phyloP scores from a whole-genome alignment of 352 stramenopile species.

The Chrysophaeum taylorii region DNA sequence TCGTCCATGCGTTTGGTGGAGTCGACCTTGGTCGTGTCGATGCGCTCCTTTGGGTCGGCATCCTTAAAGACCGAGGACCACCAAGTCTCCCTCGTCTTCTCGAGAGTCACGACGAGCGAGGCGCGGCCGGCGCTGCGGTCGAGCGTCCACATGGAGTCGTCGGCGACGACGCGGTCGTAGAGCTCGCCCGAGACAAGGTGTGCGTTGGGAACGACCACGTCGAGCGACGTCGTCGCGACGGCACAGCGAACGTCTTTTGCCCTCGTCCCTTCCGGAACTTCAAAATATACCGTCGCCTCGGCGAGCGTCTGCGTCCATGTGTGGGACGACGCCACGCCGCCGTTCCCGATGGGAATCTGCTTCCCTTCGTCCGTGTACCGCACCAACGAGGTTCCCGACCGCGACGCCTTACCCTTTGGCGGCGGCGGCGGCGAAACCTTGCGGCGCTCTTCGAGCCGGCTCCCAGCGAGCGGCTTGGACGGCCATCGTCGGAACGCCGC shows the following conservation, averaged over 20 bases:
- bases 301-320: constrained; percentile 67
- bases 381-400: constrained; percentile 26
- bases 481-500: constrained; percentile 60
- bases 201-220: constrained; percentile 27
- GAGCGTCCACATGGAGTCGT: constrained; percentile 49
- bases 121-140: constrained; percentile 31
- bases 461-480: constrained; percentile 33
- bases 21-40: constrained; percentile 57
- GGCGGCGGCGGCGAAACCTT: constrained; percentile 1
- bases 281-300: constrained; percentile 54
- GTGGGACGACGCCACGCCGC: constrained; percentile 52
- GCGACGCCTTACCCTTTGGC: background rate
- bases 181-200: constrained; percentile 41
- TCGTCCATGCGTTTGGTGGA: constrained; percentile 45
- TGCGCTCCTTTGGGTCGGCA: constrained; percentile 39
- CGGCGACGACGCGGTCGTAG: constrained; percentile 32
- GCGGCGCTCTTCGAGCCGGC: constrained; percentile 3
- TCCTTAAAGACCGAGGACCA: constrained; percentile 41
- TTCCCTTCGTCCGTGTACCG: constrained; percentile 53
- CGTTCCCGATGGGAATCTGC: constrained; percentile 67
- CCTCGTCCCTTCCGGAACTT: constrained; percentile 35
- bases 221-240: constrained; percentile 43
- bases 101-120: constrained; percentile 39
- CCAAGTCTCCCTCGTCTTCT: constrained; percentile 53
- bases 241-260: constrained; percentile 52